phyloP scores from a whole-genome alignment of 257 asterid genomes.

The Echium plantagineum region DNA sequence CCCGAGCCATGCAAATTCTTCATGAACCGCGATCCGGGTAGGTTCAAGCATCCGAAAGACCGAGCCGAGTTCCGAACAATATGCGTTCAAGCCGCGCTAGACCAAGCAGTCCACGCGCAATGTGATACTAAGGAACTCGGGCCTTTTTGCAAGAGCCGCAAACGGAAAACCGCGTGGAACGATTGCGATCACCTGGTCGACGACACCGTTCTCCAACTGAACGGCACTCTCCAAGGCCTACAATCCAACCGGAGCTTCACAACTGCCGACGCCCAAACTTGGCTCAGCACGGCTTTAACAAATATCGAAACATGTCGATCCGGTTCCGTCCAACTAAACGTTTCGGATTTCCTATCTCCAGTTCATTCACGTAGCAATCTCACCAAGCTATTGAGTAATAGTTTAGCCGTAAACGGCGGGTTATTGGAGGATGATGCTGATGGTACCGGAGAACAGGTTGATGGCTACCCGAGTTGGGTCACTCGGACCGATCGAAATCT shows the following conservation, averaged over 20 bases:
- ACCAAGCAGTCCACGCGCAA: slow-evolving; percentile 1
- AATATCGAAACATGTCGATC: slow-evolving; percentile 7
- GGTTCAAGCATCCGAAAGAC: not conserved
- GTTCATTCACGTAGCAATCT: slow-evolving; percentile 2
- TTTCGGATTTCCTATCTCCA: slow-evolving; percentile 1
- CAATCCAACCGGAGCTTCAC: not conserved
- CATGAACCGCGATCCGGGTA: not conserved
- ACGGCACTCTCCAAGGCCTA: slow-evolving; percentile 1
- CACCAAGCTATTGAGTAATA: slow-evolving; percentile 6
- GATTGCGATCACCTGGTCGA: not conserved
- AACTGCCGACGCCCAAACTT: slow-evolving; percentile 5
- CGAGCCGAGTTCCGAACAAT: slow-evolving; percentile 2
- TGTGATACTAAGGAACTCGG: slow-evolving; percentile 1
- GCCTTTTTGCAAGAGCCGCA: not conserved
- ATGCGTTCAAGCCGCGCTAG: not conserved
- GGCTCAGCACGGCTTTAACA: slow-evolving; percentile 5
- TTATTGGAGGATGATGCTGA: not conserved
- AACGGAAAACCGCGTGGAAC: not conserved
- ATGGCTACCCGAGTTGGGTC: slow-evolving; percentile 6
- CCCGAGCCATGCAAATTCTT: not conserved
- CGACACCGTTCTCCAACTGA: not conserved
- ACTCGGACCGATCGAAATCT: not conserved
- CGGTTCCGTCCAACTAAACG: slow-evolving; percentile 2
- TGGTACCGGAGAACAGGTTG: not conserved
- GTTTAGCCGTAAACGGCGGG: slow-evolving; percentile 1